Percentiles rank a stretch among this genome's conserved stretches.
These are phyloP conservation scores for Colletotrichum sp. DNA, from an alignment of 2,329 filamentous ascomycete species.

Conservation along the genomic window DNA sequence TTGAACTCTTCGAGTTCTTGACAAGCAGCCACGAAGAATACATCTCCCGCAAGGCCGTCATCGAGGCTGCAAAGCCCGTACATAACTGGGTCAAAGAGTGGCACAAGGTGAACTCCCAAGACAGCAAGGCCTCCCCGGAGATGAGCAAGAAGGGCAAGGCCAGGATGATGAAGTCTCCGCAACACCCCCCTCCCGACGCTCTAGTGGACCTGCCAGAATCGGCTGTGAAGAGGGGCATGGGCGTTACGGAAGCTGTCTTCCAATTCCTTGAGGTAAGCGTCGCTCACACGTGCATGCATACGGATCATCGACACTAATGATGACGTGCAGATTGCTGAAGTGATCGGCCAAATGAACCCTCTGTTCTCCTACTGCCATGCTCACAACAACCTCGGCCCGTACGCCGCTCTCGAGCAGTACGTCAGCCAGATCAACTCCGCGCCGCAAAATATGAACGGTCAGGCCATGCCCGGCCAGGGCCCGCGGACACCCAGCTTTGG, in stretches of 20 bases:
- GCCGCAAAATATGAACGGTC: constrained; percentile 51
- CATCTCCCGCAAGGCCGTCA: constrained; percentile 71
- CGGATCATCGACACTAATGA: constrained; percentile 26
- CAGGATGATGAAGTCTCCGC: constrained; percentile 64
- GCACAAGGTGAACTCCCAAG: constrained; percentile 62
- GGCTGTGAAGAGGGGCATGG: constrained; percentile 59
- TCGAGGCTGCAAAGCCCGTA: constrained; percentile 65
- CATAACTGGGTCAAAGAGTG: constrained; percentile 72
- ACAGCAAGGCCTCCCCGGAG: constrained; percentile 66
- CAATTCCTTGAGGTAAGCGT: constrained; percentile 67
- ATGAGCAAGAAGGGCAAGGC: constrained; percentile 71
- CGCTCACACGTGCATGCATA: background rate
- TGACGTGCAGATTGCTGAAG: constrained; percentile 61
- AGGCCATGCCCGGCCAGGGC: constrained; percentile 48
- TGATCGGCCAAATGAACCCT: constrained; percentile 71
- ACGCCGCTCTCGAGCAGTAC: constrained; percentile 65
- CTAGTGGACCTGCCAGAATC: constrained; percentile 64
- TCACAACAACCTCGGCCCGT: constrained; percentile 60
- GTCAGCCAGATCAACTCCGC: constrained; percentile 53
- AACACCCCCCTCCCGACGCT: constrained; percentile 61
- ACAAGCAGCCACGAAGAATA: constrained; percentile 83
- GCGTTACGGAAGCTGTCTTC: constrained; percentile 65
- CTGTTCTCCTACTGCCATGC: constrained; percentile 64
- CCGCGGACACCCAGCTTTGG: constrained; percentile 61
- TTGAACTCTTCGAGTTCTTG: constrained; percentile 85